Conservation (phyloP, 352 stramenopile genomes). For the Globisporangium yorkense region DNA sequence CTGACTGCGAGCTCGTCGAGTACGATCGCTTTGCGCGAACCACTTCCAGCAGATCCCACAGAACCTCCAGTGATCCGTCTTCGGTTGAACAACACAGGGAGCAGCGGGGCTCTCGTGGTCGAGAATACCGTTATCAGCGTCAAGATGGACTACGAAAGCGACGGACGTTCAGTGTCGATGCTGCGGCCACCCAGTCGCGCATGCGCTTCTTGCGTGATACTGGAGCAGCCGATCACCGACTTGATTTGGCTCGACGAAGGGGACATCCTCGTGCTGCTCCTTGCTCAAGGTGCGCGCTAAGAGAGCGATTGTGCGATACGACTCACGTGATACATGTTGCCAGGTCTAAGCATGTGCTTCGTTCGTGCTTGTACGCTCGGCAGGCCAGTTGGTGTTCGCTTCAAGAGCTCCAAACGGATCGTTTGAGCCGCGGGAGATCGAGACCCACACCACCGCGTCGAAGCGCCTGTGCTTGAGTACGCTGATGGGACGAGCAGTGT, state of each 20-base stretch:
- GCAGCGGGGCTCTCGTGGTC: neutral
- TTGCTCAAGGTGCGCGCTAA: conserved; percentile 18
- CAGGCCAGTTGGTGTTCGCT: conserved; percentile 19
- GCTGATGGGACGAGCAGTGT: conserved; percentile 14
- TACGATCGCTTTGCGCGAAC: neutral
- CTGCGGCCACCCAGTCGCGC: neutral
- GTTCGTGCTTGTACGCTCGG: neutral
- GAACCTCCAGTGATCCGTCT: neutral
- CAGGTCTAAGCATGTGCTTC: neutral
- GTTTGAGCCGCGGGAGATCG: conserved; percentile 14
- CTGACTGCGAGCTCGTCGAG: neutral
- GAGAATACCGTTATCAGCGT: conserved; percentile 4
- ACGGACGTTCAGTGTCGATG: neutral
- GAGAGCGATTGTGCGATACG: neutral
- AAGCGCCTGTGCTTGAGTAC: conserved; percentile 18
- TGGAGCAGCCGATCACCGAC: conserved; percentile 7
- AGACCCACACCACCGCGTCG: conserved; percentile 12
- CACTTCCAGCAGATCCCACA: neutral
- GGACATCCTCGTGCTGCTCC: conserved; percentile 18
- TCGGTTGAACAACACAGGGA: conserved; percentile 8
- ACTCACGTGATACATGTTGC: no score
- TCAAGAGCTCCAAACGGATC: neutral
- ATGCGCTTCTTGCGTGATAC: neutral
- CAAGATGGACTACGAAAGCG: neutral
- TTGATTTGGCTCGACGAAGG: neutral